Conservation (phyloP, 768 basidiomycete genomes). For the Chalciporus sphaerocephalus region DNA sequence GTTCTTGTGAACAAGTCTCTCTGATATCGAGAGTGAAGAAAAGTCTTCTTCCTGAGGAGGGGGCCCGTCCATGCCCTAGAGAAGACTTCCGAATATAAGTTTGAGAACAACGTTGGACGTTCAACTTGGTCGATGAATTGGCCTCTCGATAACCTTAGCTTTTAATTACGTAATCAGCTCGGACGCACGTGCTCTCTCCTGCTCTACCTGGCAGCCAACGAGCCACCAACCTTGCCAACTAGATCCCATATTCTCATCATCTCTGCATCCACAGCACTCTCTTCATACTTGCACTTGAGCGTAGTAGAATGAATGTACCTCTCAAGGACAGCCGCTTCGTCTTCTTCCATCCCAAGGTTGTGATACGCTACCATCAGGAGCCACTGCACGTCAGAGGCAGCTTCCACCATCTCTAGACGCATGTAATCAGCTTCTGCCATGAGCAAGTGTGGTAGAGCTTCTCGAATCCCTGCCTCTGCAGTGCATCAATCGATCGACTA, state of each 20-base stretch:
- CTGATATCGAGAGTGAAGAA: slow-evolving; percentile 66
- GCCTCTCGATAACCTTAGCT: slow-evolving; percentile 9
- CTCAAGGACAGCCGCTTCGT: slow-evolving; percentile 52
- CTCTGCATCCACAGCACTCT: slow-evolving; percentile 46
- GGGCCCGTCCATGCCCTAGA: slow-evolving; percentile 73
- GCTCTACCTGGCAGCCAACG: slow-evolving; percentile 39
- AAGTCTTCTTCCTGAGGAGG: slow-evolving; percentile 95
- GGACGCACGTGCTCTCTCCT: slow-evolving; percentile 19
- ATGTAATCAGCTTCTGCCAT: slow-evolving; percentile 65
- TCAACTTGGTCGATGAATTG: slow-evolving; percentile 3
- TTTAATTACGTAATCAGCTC: slow-evolving; percentile 21
- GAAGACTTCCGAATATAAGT: slow-evolving; percentile 7
- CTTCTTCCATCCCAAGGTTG: slow-evolving; percentile 52
- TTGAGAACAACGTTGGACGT: slow-evolving; percentile 7
- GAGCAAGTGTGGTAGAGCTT: slow-evolving; percentile 57
- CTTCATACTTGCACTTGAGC: slow-evolving; percentile 39
- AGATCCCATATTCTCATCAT: slow-evolving; percentile 52
- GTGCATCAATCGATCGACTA: slow-evolving; percentile 13
- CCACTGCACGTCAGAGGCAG: slow-evolving; percentile 68
- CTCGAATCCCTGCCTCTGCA: slow-evolving; percentile 38
- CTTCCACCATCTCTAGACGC: slow-evolving; percentile 52
- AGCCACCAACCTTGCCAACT: slow-evolving; percentile 55
- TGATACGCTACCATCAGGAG: slow-evolving; percentile 67
- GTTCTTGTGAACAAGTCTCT: slow-evolving; percentile 89
- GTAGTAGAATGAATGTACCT: slow-evolving; percentile 45